These are phyloP conservation scores for Macrophomina pseudophaseolina DNA, from an alignment of 2,329 filamentous ascomycete genomes.

Conservation along the genomic window DNA sequence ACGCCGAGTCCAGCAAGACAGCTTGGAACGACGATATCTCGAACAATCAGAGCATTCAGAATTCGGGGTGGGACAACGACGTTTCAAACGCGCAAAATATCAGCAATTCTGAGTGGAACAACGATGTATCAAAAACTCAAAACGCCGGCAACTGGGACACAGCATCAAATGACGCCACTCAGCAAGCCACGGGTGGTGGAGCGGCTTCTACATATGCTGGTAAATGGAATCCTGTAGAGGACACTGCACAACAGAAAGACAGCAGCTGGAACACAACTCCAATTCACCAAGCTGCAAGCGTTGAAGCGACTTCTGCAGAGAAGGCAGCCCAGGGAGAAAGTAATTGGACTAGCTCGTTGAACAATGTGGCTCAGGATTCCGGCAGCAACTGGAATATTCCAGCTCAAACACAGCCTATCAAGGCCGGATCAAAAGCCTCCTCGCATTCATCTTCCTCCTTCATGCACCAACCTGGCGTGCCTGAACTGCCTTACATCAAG, in stretches of 20 bases:
- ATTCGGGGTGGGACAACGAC: neutral
- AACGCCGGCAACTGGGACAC: neutral
- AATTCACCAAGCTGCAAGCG: neutral
- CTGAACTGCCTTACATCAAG: slow-evolving; percentile 30
- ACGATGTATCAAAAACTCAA: too few relatives aligned
- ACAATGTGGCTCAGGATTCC: too few relatives aligned
- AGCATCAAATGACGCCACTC: neutral
- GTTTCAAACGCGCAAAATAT: neutral
- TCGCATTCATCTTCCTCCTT: neutral
- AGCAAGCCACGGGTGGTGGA: neutral
- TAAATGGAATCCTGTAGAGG: neutral
- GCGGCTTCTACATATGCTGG: too few relatives aligned
- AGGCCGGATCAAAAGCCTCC: neutral
- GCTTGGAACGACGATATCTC: neutral
- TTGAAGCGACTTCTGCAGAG: neutral
- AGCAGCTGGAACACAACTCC: neutral
- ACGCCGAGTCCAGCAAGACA: neutral
- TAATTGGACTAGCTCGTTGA: too few relatives aligned
- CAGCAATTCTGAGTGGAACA: neutral
- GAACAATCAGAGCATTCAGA: neutral
- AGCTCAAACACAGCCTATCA: neutral
- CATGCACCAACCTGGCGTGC: neutral
- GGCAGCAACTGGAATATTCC: too few relatives aligned
- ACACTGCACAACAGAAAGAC: neutral
- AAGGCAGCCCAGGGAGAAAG: neutral